phyloP scores from a whole-genome alignment of 2,329 filamentous ascomycete genomes.

The Coniella vitis region DNA sequence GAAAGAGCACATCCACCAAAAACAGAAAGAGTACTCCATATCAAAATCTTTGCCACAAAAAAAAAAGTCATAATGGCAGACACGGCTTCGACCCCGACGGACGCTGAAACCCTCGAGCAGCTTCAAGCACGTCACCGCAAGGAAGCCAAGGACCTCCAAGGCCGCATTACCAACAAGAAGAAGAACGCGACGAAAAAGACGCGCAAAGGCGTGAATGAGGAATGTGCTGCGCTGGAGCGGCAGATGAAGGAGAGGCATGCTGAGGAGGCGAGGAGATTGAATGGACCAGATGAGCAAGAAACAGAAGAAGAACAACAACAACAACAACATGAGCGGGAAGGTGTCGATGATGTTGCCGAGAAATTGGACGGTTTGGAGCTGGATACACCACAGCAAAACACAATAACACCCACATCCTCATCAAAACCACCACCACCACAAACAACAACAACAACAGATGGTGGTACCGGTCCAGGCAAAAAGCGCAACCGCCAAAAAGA shows the following conservation, averaged over 20 bases:
- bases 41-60: no score
- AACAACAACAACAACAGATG: background rate
- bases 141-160: slow-evolving; percentile 81
- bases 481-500: slow-evolving; percentile 92
- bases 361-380: slow-evolving; percentile 17
- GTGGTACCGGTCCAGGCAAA: slow-evolving; percentile 36
- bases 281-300: slow-evolving; percentile 20
- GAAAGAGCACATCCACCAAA: no score
- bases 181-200: slow-evolving; percentile 91
- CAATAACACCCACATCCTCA: slow-evolving; percentile 14
- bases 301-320: slow-evolving; percentile 4
- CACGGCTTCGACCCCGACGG: background rate
- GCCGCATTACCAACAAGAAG: slow-evolving; percentile 87
- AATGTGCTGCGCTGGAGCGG: slow-evolving; percentile 66
- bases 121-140: slow-evolving; percentile 75
- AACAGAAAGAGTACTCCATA: no score
- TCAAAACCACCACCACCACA: background rate
- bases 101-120: slow-evolving; percentile 64
- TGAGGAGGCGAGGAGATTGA: slow-evolving; percentile 45
- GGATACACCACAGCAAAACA: slow-evolving; percentile 16
- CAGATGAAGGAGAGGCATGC: slow-evolving; percentile 60
- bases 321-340: slow-evolving; percentile 20
- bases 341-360: slow-evolving; percentile 9
- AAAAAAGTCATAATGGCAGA: slow-evolving; percentile 1
- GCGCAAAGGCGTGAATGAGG: slow-evolving; percentile 65